Evolutionary conservation across 2,329 filamentous ascomycete species (phyloP).

Genomic region (Botrytis cinerea): DNA sequence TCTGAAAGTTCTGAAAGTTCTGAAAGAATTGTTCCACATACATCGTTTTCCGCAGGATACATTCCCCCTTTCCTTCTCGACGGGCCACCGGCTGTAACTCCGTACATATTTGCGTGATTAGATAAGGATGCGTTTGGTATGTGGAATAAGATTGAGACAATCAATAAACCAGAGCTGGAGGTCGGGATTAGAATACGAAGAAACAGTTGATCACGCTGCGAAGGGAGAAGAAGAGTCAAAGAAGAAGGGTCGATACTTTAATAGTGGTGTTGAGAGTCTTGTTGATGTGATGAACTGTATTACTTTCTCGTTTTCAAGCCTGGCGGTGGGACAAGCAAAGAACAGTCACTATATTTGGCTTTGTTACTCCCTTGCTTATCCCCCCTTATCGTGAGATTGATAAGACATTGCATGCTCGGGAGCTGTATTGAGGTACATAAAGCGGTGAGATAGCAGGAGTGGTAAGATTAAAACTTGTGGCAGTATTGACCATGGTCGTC

Average conservation of each 20-base stretch:
- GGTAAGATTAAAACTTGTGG: too few species aligned
- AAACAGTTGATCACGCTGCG: neutral
- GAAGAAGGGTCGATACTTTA: neutral
- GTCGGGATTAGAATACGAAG: neutral
- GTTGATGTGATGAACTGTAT: conserved; percentile 3
- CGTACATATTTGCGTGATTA: conserved; percentile 12
- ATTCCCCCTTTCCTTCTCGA: conserved; percentile 25
- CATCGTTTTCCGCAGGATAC: conserved; percentile 36
- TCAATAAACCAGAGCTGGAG: neutral
- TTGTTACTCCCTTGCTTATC: conserved; percentile 18
- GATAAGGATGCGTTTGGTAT: neutral
- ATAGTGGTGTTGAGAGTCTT: neutral
- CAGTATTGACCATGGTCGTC: neutral
- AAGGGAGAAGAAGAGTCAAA: neutral
- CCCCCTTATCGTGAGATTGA: conserved; percentile 6
- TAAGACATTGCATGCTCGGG: neutral
- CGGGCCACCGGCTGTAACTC: conserved; percentile 6
- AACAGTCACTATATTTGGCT: conserved; percentile 3
- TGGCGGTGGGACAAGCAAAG: neutral
- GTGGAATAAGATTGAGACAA: neutral
- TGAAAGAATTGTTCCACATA: conserved; percentile 29
- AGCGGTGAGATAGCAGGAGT: neutral
- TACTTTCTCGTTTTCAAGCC: neutral
- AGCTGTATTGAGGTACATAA: conserved; percentile 1
- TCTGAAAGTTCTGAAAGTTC: neutral